Evolutionary conservation across 2,329 filamentous ascomycete species (phyloP).

Genomic region (Penicillium sp.): DNA sequence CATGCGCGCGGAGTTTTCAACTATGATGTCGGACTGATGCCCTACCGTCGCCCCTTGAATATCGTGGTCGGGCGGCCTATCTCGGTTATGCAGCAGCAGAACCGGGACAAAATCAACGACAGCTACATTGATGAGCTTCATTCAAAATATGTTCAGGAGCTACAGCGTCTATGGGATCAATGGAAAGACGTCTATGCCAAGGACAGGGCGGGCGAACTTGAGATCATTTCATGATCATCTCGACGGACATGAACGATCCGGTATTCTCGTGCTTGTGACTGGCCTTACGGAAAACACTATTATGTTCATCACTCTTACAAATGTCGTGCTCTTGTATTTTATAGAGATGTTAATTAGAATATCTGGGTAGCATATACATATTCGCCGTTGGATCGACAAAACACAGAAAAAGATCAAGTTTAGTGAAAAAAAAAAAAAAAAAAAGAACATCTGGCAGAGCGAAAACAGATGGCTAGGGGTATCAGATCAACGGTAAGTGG

Average conservation of each 20-base stretch:
- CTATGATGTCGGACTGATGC: slow-evolving; percentile 95
- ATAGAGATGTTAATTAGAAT: background rate
- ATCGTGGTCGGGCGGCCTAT: slow-evolving; percentile 85
- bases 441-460: slow-evolving; percentile 12
- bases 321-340: background rate
- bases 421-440: no score
- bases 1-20: slow-evolving; percentile 93
- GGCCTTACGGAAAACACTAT: background rate
- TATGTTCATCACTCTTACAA: background rate
- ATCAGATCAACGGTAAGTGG: slow-evolving; percentile 23
- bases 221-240: slow-evolving; percentile 37
- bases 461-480: slow-evolving; percentile 18
- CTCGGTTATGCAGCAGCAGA: slow-evolving; percentile 56
- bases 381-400: background rate
- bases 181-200: slow-evolving; percentile 45
- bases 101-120: slow-evolving; percentile 59
- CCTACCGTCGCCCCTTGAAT: slow-evolving; percentile 80
- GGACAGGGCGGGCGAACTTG: slow-evolving; percentile 41
- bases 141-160: slow-evolving; percentile 64
- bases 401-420: background rate
- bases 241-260: background rate
- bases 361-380: background rate
- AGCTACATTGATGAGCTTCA: slow-evolving; percentile 78
- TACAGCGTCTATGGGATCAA: slow-evolving; percentile 44
- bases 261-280: background rate